Base-by-base conservation (phyloP, 176 grass and related monocot genomes). In the Avena atlantica region DNA sequence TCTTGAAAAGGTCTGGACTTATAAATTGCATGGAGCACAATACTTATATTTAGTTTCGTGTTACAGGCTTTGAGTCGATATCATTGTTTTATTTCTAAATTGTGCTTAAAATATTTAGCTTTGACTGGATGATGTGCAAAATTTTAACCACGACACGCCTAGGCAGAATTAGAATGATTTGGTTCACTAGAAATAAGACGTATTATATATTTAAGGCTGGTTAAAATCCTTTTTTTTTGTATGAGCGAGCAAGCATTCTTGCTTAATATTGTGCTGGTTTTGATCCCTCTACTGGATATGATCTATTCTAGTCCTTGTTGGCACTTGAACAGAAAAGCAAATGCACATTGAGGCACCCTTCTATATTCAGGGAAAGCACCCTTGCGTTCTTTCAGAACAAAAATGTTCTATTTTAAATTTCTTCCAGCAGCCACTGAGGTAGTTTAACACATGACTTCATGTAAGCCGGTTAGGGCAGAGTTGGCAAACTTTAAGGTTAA, bases 1-100 rank as follows among this genome's bases (percentile, higher is more conserved):
- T 45, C 90, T 98, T 60, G 96, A 98, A 78, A 94, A 98, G 95
- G 95, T 98, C 10, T 5, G 31, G 4, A 21, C 5, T 78, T 71
- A 11, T 65, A 78, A 23, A 89, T 45, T 83, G 20, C 55, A 24
- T 47, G n/a, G 5, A 31, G 1, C 31, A 84, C 20, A 72, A 29
- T 70, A 53, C 48, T 74, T 76, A 8, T 5, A 14, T 14, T 6
- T 42, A 72, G 47, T 25, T 76, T 56, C 9, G 0, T 61, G 20
- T 61, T 61, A 61, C 2, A 61, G 70, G 6, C 7, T 84, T 70
- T 12, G 27, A 76, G 10, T 4, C 6, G 36, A 85, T 25, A 5
- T 20, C n/a, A 6, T 65, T 40, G 5, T 68, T 3, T 78, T 27
- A 24, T 55, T 67, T 24, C 23, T 76, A 12, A 50, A 34, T 85